A percentile compares a stretch with the other conserved stretches of the same genome.
These are phyloP conservation scores for Cordyceps cateniannulata DNA, from an alignment of 2,329 filamentous ascomycete species.

Conservation along the genomic window DNA sequence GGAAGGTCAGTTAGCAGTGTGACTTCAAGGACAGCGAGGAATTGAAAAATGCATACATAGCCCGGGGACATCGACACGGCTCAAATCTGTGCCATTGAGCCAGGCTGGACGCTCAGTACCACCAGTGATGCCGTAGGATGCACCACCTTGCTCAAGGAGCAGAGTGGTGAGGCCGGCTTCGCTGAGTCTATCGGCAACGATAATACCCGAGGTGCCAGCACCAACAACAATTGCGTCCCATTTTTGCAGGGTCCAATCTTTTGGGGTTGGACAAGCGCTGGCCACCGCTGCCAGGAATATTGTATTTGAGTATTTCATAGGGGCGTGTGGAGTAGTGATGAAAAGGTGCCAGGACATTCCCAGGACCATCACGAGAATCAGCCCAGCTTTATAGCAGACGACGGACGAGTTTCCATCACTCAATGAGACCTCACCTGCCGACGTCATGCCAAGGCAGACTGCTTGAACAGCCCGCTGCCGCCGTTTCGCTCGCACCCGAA, in stretches of 20 bases:
- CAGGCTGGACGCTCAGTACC: conserved; percentile 40
- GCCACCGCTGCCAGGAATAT: not conserved
- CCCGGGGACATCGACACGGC: conserved; percentile 47
- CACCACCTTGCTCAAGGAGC: conserved; percentile 44
- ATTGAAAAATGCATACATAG: conserved; percentile 37
- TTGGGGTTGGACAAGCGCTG: conserved; percentile 8
- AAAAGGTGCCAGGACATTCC: not conserved
- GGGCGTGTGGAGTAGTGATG: not conserved
- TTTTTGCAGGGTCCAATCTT: conserved; percentile 14
- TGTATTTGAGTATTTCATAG: not conserved
- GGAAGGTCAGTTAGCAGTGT: not conserved
- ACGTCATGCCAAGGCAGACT: conserved; percentile 9
- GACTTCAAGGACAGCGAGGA: not conserved
- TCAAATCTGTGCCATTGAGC: conserved; percentile 40
- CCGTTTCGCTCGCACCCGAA: not conserved
- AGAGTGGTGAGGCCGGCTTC: conserved; percentile 45
- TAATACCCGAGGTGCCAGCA: conserved; percentile 47
- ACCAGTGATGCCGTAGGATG: conserved; percentile 42
- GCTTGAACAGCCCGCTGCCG: not conserved
- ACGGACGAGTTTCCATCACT: not conserved
- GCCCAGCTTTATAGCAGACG: conserved; percentile 1
- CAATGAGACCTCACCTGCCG: not conserved
- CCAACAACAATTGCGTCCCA: conserved; percentile 36
- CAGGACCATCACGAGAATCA: not conserved
- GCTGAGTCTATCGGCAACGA: conserved; percentile 44